phyloP scores from a whole-genome alignment of 805 yeast species.

The Sugiyamaella marilandica region DNA sequence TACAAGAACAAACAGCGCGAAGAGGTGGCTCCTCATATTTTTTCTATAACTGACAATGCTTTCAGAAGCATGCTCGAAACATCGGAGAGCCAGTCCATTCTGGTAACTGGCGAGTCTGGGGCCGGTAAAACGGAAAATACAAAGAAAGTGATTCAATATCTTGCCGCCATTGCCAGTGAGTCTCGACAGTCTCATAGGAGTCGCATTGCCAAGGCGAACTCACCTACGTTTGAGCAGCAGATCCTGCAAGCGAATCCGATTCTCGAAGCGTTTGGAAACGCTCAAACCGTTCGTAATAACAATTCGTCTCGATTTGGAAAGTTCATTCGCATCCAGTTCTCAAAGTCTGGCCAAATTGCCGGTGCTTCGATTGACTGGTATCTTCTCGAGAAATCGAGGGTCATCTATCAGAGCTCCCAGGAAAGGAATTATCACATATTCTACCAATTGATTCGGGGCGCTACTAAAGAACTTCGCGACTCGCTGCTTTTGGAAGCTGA shows the following conservation, averaged over 20 bases:
- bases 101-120: constrained; percentile 98
- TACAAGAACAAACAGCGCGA: constrained; percentile 48
- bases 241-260: constrained; percentile 94
- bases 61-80: constrained; percentile 67
- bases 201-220: constrained; percentile 24
- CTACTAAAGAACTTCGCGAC: constrained; percentile 38
- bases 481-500: constrained; percentile 40
- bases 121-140: constrained; percentile 99
- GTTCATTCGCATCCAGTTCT: constrained; percentile 81
- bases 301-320: constrained; percentile 97
- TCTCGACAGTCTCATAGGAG: constrained; percentile 14
- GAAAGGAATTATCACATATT: constrained; percentile 95
- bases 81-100: constrained; percentile 75
- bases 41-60: constrained; percentile 83
- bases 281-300: constrained; percentile 89
- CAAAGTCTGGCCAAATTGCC: constrained; percentile 54
- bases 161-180: constrained; percentile 65
- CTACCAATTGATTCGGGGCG: constrained; percentile 77
- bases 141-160: constrained; percentile 86
- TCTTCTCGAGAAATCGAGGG: constrained; percentile 87
- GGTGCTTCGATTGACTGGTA: constrained; percentile 97
- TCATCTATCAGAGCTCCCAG: constrained; percentile 61
- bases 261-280: constrained; percentile 92
- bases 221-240: constrained; percentile 64
- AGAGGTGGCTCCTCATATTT: constrained; percentile 70